Base-by-base conservation (phyloP, 2,329 filamentous ascomycete species). In the Dactylellina cionopaga region DNA sequence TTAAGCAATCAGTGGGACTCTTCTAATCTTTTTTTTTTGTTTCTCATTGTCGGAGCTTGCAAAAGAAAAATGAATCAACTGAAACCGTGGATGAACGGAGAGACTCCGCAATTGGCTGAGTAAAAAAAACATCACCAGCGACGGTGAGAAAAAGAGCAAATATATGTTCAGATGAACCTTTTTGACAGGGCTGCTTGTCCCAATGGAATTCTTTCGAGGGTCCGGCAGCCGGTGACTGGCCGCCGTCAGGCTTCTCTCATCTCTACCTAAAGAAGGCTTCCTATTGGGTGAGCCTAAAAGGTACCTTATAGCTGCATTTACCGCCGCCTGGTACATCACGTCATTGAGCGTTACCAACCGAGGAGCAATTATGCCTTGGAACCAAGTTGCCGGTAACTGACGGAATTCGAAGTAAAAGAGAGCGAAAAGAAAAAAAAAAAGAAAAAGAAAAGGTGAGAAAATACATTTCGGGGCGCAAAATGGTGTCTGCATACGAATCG, bases 371-470 rank as follows among this genome's bases (percentile, higher is more conserved):
- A 17, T 54, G 37, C 52, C 27, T 65, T 65, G 52, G 68, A 65
- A 65, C 68, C 68, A 72, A 72, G 46, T 37, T 72, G 46, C 68
- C 68, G 68, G 68, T 65, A 72, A 72, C 59, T 51, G 44, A 46
- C 68, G 68, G 68, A 72, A 65, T 49, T 55, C 29, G 44, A 37
- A 35, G 24, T 35, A 46, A 33, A 43, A 59, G 35, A 58, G 13
- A 37, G 44, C 10, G 5, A 35, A 25, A 29, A 24, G 27, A 35
- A 44, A 25, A 35, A 46, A 44, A 27, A 22, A 43, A 5, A n/a
- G n/a, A n/a, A n/a, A n/a, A n/a, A n/a, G n/a, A 11, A 51, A 51
- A 27, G 7, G n/a, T 24, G 22, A 51, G 6, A 7, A 51, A 29
- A 22, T 13, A 29, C n/a, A n/a, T n/a, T n/a, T n/a, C n/a, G n/a